phyloP scores from a whole-genome alignment of 1,284 basidiomycete species.

The Rhizopogon hawkerae region DNA sequence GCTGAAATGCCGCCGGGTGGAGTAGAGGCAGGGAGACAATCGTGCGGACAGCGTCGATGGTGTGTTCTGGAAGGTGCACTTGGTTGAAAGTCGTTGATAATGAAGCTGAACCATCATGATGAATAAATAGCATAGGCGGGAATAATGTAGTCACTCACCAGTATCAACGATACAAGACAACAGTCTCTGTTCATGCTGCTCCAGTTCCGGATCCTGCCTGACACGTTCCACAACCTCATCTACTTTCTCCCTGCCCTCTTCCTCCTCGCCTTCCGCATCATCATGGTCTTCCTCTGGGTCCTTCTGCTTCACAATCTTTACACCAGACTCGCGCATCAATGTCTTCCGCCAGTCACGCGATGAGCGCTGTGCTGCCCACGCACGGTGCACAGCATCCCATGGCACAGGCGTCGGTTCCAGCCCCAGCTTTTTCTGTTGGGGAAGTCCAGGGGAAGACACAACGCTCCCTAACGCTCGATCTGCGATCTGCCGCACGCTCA shows the following conservation, averaged over 20 bases:
- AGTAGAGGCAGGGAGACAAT: slow-evolving; percentile 89
- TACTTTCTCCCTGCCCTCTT: slow-evolving; percentile 30
- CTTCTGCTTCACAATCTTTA: slow-evolving; percentile 31
- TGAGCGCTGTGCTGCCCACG: slow-evolving; percentile 52
- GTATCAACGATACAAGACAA: slow-evolving; percentile 80
- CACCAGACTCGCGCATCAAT: slow-evolving; percentile 52
- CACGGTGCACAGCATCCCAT: slow-evolving; percentile 54
- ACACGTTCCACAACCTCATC: slow-evolving; percentile 72
- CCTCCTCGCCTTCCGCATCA: slow-evolving; percentile 24
- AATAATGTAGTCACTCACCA: slow-evolving; percentile 34
- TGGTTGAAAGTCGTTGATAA: slow-evolving; percentile 79
- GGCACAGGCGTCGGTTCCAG: slow-evolving; percentile 52
- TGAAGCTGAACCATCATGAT: slow-evolving; percentile 35
- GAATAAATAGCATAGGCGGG: slow-evolving; percentile 5
- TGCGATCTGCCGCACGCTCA: slow-evolving; percentile 58
- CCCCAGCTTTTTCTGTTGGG: slow-evolving; percentile 26
- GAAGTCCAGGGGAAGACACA: slow-evolving; percentile 34
- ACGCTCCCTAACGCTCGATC: slow-evolving; percentile 65
- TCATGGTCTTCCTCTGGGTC: slow-evolving; percentile 33
- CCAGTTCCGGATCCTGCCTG: slow-evolving; percentile 66
- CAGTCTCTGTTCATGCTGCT: slow-evolving; percentile 68
- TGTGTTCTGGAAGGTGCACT: slow-evolving; percentile 80
- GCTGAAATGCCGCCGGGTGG: slow-evolving; percentile 83
- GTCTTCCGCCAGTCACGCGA: slow-evolving; percentile 44
- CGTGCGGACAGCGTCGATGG: slow-evolving; percentile 81